phyloP scores from a whole-genome alignment of 306 rosid genomes.

The Elaeagnus macrophylla region DNA sequence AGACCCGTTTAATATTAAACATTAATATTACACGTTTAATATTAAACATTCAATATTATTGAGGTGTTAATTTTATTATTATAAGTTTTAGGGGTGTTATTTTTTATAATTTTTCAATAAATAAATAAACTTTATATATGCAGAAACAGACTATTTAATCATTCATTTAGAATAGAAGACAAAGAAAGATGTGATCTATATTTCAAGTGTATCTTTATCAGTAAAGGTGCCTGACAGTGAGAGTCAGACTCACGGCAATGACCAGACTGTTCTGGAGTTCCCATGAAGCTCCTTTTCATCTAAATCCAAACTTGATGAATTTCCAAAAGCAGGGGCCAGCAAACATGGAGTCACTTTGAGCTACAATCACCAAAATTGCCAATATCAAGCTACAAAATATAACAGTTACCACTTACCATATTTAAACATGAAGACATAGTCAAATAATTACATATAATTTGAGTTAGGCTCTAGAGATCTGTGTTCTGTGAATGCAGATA shows the following conservation, averaged over 20 bases:
- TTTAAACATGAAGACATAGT: neutral
- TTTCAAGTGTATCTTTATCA: slow-evolving; percentile 1
- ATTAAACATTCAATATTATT: too few relatives aligned
- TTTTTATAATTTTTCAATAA: too few relatives aligned
- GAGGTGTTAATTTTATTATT: too few relatives aligned
- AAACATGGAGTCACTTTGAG: slow-evolving; percentile 88
- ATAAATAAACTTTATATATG: too few relatives aligned
- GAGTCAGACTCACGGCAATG: slow-evolving; percentile 72
- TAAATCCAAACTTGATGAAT: slow-evolving; percentile 17
- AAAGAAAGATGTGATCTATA: neutral
- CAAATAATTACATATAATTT: slow-evolving; percentile 7
- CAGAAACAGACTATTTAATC: neutral
- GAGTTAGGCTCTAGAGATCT: neutral
- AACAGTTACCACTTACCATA: neutral
- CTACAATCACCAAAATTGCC: slow-evolving; percentile 36
- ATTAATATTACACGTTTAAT: too few relatives aligned
- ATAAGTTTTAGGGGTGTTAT: too few relatives aligned
- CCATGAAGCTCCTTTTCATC: slow-evolving; percentile 34
- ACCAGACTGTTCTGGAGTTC: slow-evolving; percentile 68
- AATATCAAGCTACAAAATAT: slow-evolving; percentile 11
- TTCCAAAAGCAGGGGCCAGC: slow-evolving; percentile 54
- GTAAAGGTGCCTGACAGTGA: neutral
- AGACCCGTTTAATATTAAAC: too few relatives aligned
- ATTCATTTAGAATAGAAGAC: slow-evolving; percentile 2
- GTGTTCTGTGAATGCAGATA: slow-evolving; percentile 9